Conservation (phyloP, 768 basidiomycete species). For the Serendipita sp. region DNA sequence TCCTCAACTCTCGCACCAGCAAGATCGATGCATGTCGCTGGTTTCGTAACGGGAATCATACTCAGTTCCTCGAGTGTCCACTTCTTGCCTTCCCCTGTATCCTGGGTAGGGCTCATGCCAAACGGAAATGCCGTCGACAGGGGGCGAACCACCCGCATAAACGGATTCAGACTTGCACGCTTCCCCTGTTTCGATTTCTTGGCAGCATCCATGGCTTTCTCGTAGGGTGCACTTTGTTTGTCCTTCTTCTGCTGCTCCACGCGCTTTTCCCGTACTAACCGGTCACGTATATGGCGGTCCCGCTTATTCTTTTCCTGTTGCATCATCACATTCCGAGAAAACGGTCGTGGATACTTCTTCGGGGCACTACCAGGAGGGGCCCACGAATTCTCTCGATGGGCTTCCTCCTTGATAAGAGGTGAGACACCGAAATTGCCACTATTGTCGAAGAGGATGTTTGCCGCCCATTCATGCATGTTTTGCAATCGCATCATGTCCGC, state of each 20-base stretch:
- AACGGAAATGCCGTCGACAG: slow-evolving; percentile 73
- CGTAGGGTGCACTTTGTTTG: slow-evolving; percentile 29
- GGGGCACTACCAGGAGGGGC: slow-evolving; percentile 17
- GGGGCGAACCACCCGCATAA: slow-evolving; percentile 38
- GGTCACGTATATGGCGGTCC: slow-evolving; percentile 51
- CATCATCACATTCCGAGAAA: slow-evolving; percentile 42
- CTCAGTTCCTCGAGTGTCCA: slow-evolving; percentile 61
- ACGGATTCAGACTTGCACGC: slow-evolving; percentile 51
- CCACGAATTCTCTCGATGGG: slow-evolving; percentile 41
- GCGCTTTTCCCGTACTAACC: slow-evolving; percentile 59
- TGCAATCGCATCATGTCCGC: slow-evolving; percentile 62
- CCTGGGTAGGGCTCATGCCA: slow-evolving; percentile 24
- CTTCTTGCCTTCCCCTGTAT: slow-evolving; percentile 5
- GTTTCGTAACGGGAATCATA: slow-evolving; percentile 56
- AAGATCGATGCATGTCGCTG: slow-evolving; percentile 57
- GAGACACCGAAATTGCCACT: background rate
- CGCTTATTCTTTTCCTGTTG: slow-evolving; percentile 76
- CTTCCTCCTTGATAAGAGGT: slow-evolving; percentile 62
- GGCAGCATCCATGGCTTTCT: background rate
- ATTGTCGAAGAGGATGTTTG: slow-evolving; percentile 46
- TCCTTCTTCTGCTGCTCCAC: slow-evolving; percentile 60
- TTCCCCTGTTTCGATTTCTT: slow-evolving; percentile 37
- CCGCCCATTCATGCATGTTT: slow-evolving; percentile 56
- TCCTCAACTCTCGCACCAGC: slow-evolving; percentile 54
- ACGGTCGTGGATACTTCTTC: slow-evolving; percentile 39